These are phyloP conservation scores for Strigomonas culicis DNA, from an alignment of 208 protist species.

Conservation along the genomic window DNA sequence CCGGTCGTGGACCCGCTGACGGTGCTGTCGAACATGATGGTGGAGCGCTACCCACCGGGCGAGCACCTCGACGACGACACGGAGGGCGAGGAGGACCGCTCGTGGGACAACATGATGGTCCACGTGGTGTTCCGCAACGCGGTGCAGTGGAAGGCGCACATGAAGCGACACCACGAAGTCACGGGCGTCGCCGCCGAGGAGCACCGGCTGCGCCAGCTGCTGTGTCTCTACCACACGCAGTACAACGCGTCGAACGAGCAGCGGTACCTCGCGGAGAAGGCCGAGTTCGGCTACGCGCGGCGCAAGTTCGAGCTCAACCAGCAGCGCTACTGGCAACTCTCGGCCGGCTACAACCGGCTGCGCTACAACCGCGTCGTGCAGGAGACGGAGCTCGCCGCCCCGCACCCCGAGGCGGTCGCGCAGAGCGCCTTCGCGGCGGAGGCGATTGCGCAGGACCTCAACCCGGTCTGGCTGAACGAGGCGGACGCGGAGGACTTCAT, in stretches of 20 bases:
- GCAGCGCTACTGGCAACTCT: conserved; percentile 73
- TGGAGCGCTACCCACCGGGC: neutral
- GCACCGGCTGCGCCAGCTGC: conserved; percentile 64
- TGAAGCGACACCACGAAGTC: conserved; percentile 48
- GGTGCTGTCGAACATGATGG: conserved; percentile 47
- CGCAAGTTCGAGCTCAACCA: conserved; percentile 36
- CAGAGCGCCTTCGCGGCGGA: conserved; percentile 46
- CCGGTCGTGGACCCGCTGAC: conserved; percentile 74
- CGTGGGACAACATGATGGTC: conserved; percentile 40
- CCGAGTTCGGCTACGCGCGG: conserved; percentile 13
- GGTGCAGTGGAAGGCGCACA: conserved; percentile 50
- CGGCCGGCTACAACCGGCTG: conserved; percentile 77
- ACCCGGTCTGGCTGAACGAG: conserved; percentile 17
- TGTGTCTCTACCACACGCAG: conserved; percentile 70
- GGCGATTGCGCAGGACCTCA: conserved; percentile 31
- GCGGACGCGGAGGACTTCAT: conserved; percentile 32
- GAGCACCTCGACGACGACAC: neutral
- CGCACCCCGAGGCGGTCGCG: conserved; percentile 31
- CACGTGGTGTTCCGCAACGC: conserved; percentile 71
- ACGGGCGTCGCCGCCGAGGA: conserved; percentile 33
- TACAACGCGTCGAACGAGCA: conserved; percentile 68
- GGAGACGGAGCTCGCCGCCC: conserved; percentile 37
- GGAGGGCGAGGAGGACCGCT: neutral
- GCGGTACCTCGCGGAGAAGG: conserved; percentile 22
- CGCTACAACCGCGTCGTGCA: conserved; percentile 86